These are phyloP conservation scores for Rhodamnia argentea DNA, from an alignment of 345 rosid species.

Conservation along the genomic window DNA sequence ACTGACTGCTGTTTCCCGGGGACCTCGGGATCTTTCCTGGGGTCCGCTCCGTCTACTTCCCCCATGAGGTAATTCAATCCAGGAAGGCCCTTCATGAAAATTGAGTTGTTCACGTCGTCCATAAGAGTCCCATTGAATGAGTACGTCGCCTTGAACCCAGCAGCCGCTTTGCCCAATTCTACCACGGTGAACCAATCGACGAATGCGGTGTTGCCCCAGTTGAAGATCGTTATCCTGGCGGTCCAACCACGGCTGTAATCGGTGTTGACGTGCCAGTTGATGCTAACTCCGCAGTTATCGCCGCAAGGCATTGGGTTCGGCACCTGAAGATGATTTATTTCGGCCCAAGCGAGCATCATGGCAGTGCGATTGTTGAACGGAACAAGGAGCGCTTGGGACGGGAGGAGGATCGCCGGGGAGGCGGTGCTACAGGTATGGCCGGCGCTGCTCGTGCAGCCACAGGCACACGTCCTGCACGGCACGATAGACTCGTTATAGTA, in stretches of 20 bases:
- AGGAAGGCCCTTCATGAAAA: constrained; percentile 68
- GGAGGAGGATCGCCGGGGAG: constrained; percentile 66
- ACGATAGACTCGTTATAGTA: constrained; percentile 80
- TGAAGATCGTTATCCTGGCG: constrained; percentile 76
- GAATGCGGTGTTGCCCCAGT: constrained; percentile 65
- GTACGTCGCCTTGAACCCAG: constrained; percentile 65
- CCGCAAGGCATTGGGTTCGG: constrained; percentile 79
- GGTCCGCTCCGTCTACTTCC: constrained; percentile 48
- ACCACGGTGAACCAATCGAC: constrained; percentile 85
- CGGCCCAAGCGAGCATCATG: constrained; percentile 55
- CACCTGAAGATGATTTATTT: constrained; percentile 34
- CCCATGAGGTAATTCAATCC: constrained; percentile 75
- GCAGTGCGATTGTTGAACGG: constrained; percentile 74
- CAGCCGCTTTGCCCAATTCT: constrained; percentile 45
- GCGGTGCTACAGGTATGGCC: constrained; percentile 45
- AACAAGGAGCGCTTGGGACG: constrained; percentile 63
- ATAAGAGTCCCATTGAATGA: constrained; percentile 62
- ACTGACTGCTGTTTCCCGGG: constrained; percentile 96
- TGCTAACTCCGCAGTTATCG: constrained; percentile 81
- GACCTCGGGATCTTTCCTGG: constrained; percentile 40
- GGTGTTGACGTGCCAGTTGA: constrained; percentile 75
- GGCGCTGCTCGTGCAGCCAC: constrained; percentile 52
- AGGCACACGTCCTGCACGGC: constrained; percentile 84
- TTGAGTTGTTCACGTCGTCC: constrained; percentile 35
- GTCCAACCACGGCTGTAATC: constrained; percentile 74